These are phyloP conservation scores for Exophiala lecanii-corni DNA, from an alignment of 2,329 filamentous ascomycete species.

Conservation along the genomic window DNA sequence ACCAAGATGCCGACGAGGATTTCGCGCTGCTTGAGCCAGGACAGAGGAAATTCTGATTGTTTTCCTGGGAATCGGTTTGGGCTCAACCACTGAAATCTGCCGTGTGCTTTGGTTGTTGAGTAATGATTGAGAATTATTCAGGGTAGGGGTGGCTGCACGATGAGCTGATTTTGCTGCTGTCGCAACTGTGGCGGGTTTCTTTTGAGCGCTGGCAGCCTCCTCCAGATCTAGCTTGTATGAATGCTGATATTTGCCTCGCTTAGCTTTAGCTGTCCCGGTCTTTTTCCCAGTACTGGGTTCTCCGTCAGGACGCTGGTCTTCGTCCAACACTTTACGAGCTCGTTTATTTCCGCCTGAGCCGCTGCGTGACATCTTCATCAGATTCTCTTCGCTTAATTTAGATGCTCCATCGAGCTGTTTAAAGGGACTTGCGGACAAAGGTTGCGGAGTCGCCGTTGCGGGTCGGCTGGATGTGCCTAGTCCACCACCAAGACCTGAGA, in stretches of 20 bases:
- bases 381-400: conserved; percentile 39
- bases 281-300: conserved; percentile 50
- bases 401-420: conserved; percentile 45
- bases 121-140: conserved; percentile 7
- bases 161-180: conserved; percentile 10
- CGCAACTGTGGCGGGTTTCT: conserved; percentile 15
- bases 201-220: conserved; percentile 10
- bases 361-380: conserved; percentile 38
- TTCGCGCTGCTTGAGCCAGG: conserved; percentile 64
- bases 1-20: conserved; percentile 75
- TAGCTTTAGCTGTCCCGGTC: conserved; percentile 13
- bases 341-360: conserved; percentile 53
- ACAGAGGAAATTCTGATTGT: conserved; percentile 66
- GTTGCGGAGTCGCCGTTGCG: conserved; percentile 31
- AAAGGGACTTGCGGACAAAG: conserved; percentile 43
- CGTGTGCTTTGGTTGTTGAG: conserved; percentile 7
- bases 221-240: conserved; percentile 26
- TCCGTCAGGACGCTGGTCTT: conserved; percentile 60
- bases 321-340: conserved; percentile 68
- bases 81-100: conserved; percentile 26
- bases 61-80: conserved; percentile 54
- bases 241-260: conserved; percentile 24
- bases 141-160: conserved; percentile 16
- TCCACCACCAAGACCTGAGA: conserved; percentile 80
- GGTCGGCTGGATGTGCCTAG: conserved; percentile 51